A percentile compares a stretch with the other conserved stretches of the same genome.
phyloP scores from a whole-genome alignment of 306 rosid genomes.

The Sophora flavescens region DNA sequence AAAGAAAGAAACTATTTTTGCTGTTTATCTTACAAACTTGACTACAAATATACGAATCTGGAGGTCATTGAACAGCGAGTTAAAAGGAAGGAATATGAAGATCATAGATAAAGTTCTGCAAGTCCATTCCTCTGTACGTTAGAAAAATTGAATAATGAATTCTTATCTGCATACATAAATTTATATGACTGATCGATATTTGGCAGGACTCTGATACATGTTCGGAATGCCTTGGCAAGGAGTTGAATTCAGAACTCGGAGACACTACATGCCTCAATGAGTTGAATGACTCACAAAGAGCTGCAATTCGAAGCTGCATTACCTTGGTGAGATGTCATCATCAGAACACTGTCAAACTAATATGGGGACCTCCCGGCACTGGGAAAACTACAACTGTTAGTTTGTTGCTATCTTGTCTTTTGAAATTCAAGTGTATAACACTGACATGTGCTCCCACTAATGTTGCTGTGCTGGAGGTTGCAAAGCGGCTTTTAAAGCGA shows the following conservation, averaged over 20 bases:
- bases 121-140: conserved; percentile 21
- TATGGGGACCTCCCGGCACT: conserved; percentile 55
- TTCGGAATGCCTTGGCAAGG: conserved; percentile 1
- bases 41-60: conserved; percentile 45
- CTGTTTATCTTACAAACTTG: conserved; percentile 46
- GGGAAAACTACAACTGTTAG: conserved; percentile 40
- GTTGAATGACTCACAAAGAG: conserved; percentile 36
- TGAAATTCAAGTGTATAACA: conserved; percentile 34
- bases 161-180: neutral
- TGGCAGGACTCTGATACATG: conserved; percentile 38
- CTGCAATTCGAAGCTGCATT: conserved; percentile 30
- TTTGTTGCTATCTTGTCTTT: conserved; percentile 4
- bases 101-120: conserved; percentile 37
- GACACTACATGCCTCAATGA: neutral
- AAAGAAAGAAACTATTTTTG: conserved; percentile 11
- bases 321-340: conserved; percentile 11
- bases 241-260: neutral
- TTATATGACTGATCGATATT: neutral
- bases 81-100: conserved; percentile 17
- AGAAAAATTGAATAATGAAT: neutral
- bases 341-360: conserved; percentile 28
- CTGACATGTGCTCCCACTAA: conserved; percentile 48
- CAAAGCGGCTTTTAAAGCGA: conserved; percentile 10
- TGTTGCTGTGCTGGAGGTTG: conserved; percentile 41
- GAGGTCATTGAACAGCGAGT: conserved; percentile 28